Evolutionary conservation across 192 early-diverging fungal genomes (phyloP), one percentile per base, ranked within the genome.

Genomic region (Oehlia diaphana): DNA sequence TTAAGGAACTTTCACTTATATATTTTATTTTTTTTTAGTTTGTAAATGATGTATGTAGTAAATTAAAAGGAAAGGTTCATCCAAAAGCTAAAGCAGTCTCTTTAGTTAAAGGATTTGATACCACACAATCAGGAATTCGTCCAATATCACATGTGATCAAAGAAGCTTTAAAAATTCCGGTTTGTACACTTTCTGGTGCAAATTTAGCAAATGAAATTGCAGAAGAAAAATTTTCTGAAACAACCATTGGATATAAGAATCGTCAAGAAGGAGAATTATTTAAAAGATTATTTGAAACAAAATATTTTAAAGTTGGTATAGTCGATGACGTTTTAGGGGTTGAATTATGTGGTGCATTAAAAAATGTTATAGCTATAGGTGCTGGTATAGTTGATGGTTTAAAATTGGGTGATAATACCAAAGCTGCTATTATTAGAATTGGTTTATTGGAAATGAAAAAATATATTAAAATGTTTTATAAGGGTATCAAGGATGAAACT

Each of bases 161-260:
- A 44, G 81, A 83, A 7, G 71, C 76, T 0, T 89, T 99, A 31
- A 86, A 86, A 71, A 92, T 99, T 61, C 91, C 90, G 14, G 90
- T 94, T 66, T 89, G 90, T 74, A 94, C 95, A 58, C 84, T 99
- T 65, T 96, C 93, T 86, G 98, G 98, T 74, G 98, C 97, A 73
- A 99, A 99, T 86, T 98, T 99, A 87, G 98, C 98, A 69, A 91
- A 91, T 79, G 98, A 98, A 82, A 94, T 99, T 53, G 97, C 97
- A 3, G 87, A 90, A 80, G 96, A 98, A 76, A 89, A 96, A 77
- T 98, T 98, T 87, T 96, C 94, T 83, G 98, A 99, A 80, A 93
- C 96, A 5, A 99, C 98, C 0, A 93, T 99, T 79, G 97, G 95
- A 42, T 96, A 91, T 83, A 74, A 79, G 47, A 86, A 89, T 31